phyloP scores from a whole-genome alignment of 2,329 filamentous ascomycete genomes.

The Xylaria multiplex region DNA sequence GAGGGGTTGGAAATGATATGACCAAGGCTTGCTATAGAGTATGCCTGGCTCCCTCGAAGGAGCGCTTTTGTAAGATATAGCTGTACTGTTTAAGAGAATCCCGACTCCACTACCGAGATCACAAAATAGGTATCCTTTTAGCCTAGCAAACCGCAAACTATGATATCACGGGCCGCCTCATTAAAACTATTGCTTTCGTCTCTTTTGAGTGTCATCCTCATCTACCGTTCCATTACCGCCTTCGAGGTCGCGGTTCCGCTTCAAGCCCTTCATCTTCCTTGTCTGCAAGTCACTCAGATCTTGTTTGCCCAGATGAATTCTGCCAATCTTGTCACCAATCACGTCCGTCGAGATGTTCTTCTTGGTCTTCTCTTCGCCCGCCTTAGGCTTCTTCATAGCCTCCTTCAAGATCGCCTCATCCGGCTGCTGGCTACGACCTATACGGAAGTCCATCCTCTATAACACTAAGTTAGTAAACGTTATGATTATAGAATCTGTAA shows the following conservation, averaged over 20 bases:
- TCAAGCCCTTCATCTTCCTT: constrained; percentile 99
- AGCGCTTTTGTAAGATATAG: constrained; percentile 6
- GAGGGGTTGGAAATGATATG: background rate
- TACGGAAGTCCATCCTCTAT: constrained; percentile 65
- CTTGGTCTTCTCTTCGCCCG: constrained; percentile 80
- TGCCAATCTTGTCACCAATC: constrained; percentile 95
- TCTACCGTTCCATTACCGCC: constrained; percentile 63
- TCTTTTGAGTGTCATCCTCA: constrained; percentile 56
- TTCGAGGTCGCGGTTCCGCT: constrained; percentile 76
- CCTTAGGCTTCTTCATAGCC: constrained; percentile 86
- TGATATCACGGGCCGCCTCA: constrained; percentile 25
- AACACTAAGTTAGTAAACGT: constrained; percentile 20
- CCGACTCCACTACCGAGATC: constrained; percentile 35
- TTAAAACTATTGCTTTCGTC: constrained; percentile 49
- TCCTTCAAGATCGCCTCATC: constrained; percentile 86
- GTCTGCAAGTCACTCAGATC: constrained; percentile 89
- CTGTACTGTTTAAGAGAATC: constrained; percentile 29
- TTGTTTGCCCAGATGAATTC: constrained; percentile 90
- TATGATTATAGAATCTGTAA: background rate
- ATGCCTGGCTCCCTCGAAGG: background rate
- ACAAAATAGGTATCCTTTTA: constrained; percentile 11
- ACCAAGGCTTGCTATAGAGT: background rate
- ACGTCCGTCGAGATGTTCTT: constrained; percentile 94
- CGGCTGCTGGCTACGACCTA: constrained; percentile 82
- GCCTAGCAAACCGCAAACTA: constrained; percentile 16